phyloP scores from a whole-genome alignment of 2,329 filamentous ascomycete genomes.

The Septoria petroselini region DNA sequence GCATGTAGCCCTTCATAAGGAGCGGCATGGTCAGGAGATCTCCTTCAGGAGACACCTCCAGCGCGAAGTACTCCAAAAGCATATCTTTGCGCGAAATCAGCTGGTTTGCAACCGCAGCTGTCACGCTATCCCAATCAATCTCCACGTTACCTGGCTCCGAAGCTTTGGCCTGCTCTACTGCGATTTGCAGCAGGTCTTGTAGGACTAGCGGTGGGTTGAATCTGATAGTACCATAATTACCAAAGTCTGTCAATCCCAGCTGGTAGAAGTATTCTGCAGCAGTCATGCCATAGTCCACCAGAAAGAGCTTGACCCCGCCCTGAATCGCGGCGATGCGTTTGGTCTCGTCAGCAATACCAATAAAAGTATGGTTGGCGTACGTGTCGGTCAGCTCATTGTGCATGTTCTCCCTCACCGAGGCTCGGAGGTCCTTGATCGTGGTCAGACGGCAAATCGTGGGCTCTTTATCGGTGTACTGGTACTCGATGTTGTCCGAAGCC shows the following conservation, averaged over 20 bases:
- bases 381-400: slow-evolving; percentile 84
- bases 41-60: slow-evolving; percentile 76
- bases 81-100: slow-evolving; percentile 77
- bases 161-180: slow-evolving; percentile 62
- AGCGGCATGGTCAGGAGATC: slow-evolving; percentile 77
- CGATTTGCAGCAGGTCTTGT: slow-evolving; percentile 67
- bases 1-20: slow-evolving; percentile 83
- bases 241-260: slow-evolving; percentile 88
- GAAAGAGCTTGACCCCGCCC: slow-evolving; percentile 83
- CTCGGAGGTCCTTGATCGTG: slow-evolving; percentile 82
- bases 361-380: slow-evolving; percentile 84
- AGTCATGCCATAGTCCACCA: slow-evolving; percentile 87
- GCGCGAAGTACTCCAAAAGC: slow-evolving; percentile 86
- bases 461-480: slow-evolving; percentile 69
- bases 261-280: slow-evolving; percentile 93
- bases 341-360: slow-evolving; percentile 84
- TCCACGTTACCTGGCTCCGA: slow-evolving; percentile 45
- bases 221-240: slow-evolving; percentile 82
- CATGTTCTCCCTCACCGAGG: slow-evolving; percentile 74
- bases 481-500: slow-evolving; percentile 57
- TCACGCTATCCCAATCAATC: slow-evolving; percentile 65
- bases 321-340: slow-evolving; percentile 90
- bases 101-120: slow-evolving; percentile 63
- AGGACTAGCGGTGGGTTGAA: slow-evolving; percentile 75
- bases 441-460: slow-evolving; percentile 68